Base-by-base conservation (phyloP, 768 basidiomycete species). In the Trametes villosa region DNA sequence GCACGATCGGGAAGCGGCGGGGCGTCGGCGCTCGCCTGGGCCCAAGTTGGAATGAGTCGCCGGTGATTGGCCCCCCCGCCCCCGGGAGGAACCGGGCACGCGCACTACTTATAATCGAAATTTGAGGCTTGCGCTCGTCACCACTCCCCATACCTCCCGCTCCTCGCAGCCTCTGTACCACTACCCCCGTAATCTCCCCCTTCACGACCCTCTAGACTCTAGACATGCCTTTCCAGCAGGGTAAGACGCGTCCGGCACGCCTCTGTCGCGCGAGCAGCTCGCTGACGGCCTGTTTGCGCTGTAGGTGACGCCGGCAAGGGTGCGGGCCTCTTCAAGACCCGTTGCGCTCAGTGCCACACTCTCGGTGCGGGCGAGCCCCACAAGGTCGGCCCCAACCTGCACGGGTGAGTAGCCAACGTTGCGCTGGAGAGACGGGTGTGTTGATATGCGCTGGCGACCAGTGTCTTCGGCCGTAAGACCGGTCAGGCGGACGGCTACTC, bases 311-410 rank as follows among this genome's bases (percentile, higher is more conserved):
- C 89, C 71, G 70, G 70, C 57, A 97, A 96, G 84, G 96, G 96
- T 78, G 95, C 96, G 73, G 79, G 81, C 72, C 89, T 97, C 75
- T 98, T 98, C 89, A 96, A 95, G 83, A 95, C 94, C 62, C 91
- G 95, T 59, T 95, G 92, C 71, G 88, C 90, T 41, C 94, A 97
- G 74, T 98, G 96, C 79, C 96, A 98, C 76, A 97, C 93, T 64
- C 76, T 91, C 64, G 91, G 79, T 57, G 80, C 83, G 67, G 87
- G 88, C 57, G 92, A 87, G 69, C 81, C 86, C 41, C 82, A 94
- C 81, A 92, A 92, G 76, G 94, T 98, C 60, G 96, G 96, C 57
- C 96, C 96, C 46, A 96, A 96, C 83, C 84, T 98, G 27, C 87
- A 95, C 74, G 96, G 96, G 88, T 94, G 68, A 66, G 91, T 76